Conservation (phyloP, 1,284 basidiomycete species). For the Sporisorium sorghi region DNA sequence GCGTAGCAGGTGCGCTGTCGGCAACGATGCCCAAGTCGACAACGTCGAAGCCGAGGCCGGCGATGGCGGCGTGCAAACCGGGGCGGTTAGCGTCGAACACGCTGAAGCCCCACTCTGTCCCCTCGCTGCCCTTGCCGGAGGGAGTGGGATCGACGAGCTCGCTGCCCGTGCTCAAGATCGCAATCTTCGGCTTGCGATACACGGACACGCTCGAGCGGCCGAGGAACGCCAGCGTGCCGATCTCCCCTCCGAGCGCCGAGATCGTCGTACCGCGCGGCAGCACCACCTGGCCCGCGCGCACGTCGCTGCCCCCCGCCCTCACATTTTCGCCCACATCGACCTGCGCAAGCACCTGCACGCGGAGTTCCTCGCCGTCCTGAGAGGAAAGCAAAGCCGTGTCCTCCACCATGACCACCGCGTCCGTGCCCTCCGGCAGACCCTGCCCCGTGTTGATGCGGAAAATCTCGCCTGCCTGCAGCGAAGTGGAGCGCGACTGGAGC, state of each 20-base stretch:
- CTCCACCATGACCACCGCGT: constrained; percentile 90
- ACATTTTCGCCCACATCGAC: constrained; percentile 80
- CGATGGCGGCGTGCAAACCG: constrained; percentile 77
- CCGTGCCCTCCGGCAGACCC: constrained; percentile 79
- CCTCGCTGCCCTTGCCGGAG: constrained; percentile 8
- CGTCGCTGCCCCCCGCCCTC: constrained; percentile 80
- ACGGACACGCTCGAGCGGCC: constrained; percentile 78
- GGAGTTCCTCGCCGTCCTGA: constrained; percentile 77
- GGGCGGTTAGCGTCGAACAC: constrained; percentile 82
- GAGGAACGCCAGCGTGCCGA: constrained; percentile 85
- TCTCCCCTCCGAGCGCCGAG: constrained; percentile 79
- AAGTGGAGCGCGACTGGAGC: constrained; percentile 10
- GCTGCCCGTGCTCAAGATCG: constrained; percentile 85
- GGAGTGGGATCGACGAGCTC: constrained; percentile 79
- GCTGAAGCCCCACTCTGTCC: constrained; percentile 50
- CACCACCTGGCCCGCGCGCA: constrained; percentile 77
- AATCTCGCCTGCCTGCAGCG: constrained; percentile 35
- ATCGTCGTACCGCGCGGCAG: constrained; percentile 77
- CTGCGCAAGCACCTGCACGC: constrained; percentile 77
- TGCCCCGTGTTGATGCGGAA: constrained; percentile 66
- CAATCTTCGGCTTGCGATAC: constrained; percentile 79
- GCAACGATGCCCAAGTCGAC: constrained; percentile 82
- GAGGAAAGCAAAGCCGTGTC: constrained; percentile 80
- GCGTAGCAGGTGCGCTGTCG: constrained; percentile 77
- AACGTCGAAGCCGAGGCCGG: constrained; percentile 80